Evolutionary conservation across 2,329 filamentous ascomycete genomes (phyloP), one percentile per base, ranked within the genome.

Genomic region (Monilinia laxa): DNA sequence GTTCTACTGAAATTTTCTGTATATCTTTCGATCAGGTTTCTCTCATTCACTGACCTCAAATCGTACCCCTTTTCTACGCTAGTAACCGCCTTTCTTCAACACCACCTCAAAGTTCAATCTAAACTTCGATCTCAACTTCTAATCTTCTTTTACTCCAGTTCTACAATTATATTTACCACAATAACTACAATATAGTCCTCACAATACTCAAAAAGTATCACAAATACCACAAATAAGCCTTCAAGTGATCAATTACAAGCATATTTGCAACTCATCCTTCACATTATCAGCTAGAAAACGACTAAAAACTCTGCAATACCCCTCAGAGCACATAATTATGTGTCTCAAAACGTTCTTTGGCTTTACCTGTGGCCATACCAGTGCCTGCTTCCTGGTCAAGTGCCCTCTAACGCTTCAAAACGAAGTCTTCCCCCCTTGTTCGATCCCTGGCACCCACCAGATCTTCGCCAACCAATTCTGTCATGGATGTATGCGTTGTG

Each of bases 311-410:
- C 20, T 11, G 42, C 20, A 14, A 38, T 56, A 60, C 51, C 45
- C 25, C 35, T 40, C 53, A n/a, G n/a, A 38, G 23, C 25, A 49
- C 38, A 35, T 55, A 12, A 23, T 16, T 3, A 84, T 84, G 82
- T 84, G 82, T 70, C 77, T 82, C 72, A 74, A 76, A 42, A 80
- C 82, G 71, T 82, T 77, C 70, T 72, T 81, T 57, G 79, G 77
- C 64, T 84, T 82, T 73, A 78, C 74, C 45, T 84, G 82, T 71
- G 82, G 81, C 20, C 82, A 84, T 73, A 79, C 78, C 58, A 79
- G 78, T 9, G 52, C 78, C 4, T 74, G 77, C 0, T 75, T 79
- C 14, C 75, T 81, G 57, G 77, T 79, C 0, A 73, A 76, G 3
- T 84, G 82, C 68, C 82, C 82, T 7, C 14, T 73, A 16, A 67